Evolutionary conservation across 306 rosid species (phyloP).

Genomic region (Begonia peltatifolia): DNA sequence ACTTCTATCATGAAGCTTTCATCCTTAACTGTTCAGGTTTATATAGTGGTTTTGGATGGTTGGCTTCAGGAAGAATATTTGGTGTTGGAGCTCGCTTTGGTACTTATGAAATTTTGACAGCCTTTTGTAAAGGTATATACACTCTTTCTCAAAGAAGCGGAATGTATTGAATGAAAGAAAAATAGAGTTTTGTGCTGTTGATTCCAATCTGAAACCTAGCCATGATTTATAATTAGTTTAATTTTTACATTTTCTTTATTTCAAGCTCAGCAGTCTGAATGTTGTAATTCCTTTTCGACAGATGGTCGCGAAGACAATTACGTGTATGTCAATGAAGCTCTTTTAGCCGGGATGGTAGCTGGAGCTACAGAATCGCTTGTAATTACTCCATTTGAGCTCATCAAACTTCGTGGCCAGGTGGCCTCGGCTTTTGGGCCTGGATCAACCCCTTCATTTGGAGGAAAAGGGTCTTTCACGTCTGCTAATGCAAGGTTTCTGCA

Average conservation of each 20-base stretch:
- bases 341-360: slow-evolving; percentile 63
- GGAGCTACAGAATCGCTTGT: slow-evolving; percentile 58
- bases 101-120: slow-evolving; percentile 70
- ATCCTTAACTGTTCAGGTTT: slow-evolving; percentile 37
- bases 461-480: slow-evolving; percentile 39
- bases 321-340: slow-evolving; percentile 51
- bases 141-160: neutral
- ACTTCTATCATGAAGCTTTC: neutral
- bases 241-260: too few species aligned
- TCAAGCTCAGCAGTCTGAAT: too few species aligned
- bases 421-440: slow-evolving; percentile 36
- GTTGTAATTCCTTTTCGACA: slow-evolving; percentile 19
- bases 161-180: too few species aligned
- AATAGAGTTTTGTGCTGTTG: too few species aligned
- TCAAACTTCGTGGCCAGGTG: slow-evolving; percentile 79
- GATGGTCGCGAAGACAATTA: slow-evolving; percentile 72
- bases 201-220: too few species aligned
- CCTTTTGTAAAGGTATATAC: slow-evolving; percentile 61
- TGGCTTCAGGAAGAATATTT: slow-evolving; percentile 56
- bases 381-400: slow-evolving; percentile 75
- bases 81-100: slow-evolving; percentile 90
- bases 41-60: slow-evolving; percentile 64
- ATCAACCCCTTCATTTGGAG: slow-evolving; percentile 24
- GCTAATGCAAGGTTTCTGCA: slow-evolving; percentile 36
- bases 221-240: too few species aligned